Percentiles rank a stretch among this genome's conserved stretches.
These are phyloP conservation scores for Eleusine coracana DNA, from an alignment of 176 grass and related monocot genomes.

Conservation along the genomic window DNA sequence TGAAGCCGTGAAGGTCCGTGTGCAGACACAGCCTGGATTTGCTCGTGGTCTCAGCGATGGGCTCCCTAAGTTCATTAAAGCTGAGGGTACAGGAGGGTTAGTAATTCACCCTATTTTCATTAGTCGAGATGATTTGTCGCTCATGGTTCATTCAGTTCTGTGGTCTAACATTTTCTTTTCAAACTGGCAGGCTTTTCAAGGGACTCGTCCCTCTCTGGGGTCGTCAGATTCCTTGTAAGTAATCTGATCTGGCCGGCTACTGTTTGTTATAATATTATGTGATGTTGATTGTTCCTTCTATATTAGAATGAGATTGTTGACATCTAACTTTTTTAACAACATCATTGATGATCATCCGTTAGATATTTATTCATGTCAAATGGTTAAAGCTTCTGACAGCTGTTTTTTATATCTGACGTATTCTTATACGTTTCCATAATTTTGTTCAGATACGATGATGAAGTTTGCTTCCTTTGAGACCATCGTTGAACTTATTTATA, in stretches of 20 bases:
- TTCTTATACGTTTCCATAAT: constrained; percentile 2
- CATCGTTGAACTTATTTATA: constrained; percentile 68
- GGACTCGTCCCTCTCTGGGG: constrained; percentile 74
- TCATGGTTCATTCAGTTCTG: not conserved
- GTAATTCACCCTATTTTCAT: not conserved
- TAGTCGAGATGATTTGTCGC: not conserved
- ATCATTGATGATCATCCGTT: not conserved
- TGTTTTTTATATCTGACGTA: constrained; percentile 15
- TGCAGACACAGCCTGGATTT: constrained; percentile 73
- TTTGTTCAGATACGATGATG: constrained; percentile 66
- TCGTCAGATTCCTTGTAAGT: constrained; percentile 77
- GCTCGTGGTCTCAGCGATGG: constrained; percentile 67
- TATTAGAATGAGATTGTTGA: not conserved
- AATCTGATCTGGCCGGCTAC: not conserved
- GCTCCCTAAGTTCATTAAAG: constrained; percentile 64
- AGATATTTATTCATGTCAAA: constrained; percentile 4
- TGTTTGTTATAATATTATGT: not conserved
- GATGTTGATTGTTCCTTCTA: not conserved
- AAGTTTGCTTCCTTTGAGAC: constrained; percentile 81
- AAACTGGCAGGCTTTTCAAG: constrained; percentile 58
- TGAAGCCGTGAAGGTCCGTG: constrained; percentile 69
- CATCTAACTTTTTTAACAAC: not conserved
- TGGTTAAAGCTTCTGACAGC: not conserved
- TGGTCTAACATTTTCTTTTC: constrained; percentile 29
- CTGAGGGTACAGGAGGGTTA: constrained; percentile 65